Evolutionary conservation across 2,329 filamentous ascomycete genomes (phyloP), one percentile per base, ranked within the genome.

Genomic region (Cordyceps farinosa): DNA sequence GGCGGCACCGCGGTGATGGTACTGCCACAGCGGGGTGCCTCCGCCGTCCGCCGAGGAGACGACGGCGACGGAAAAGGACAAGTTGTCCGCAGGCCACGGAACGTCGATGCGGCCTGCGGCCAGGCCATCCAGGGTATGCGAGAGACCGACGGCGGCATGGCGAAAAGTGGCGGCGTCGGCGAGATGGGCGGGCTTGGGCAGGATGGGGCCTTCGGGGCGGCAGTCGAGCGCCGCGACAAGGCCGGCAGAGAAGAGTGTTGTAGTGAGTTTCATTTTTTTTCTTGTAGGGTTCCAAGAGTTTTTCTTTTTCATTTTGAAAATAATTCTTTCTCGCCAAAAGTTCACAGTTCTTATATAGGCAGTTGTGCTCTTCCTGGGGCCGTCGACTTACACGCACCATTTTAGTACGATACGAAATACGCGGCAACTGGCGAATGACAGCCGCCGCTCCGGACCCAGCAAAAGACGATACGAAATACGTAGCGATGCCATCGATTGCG

Each of bases 11-110:
- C 76, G 70, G 54, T 79, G 76, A 51, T 79, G 77, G 54, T 77
- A 78, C 60, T 79, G 75, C 77, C 77, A 80, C 7, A 79, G 32
- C 1, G 74, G 73, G 1, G 69, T 63, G 8, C 7, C 3, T 71
- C 63, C 0, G 65, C 38, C 34, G 22, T 73, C 68, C 5, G 70
- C 65, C 22, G 22, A 22, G 11, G 73, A 75, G 6, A 78, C 65
- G 1, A 78, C 59, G 2, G 71, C 74, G 0, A 78, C 52, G 0
- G 78, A 78, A 65, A 80, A 77, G 0, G 77, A 79, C 0, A 73
- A 70, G 36, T 78, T 77, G 0, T 70, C 65, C 0, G 73, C 68
- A 0, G 72, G 65, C 72, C 75, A 79, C 0, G 76, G 76, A 1
- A 72, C 72, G 3, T 68, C 69, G 10, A 77, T 73, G 2, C 69